A percentile compares a stretch with the other conserved stretches of the same genome.
These are phyloP conservation scores for Udeniomyces megalosporus DNA, from an alignment of 768 basidiomycete species.

Conservation along the genomic window DNA sequence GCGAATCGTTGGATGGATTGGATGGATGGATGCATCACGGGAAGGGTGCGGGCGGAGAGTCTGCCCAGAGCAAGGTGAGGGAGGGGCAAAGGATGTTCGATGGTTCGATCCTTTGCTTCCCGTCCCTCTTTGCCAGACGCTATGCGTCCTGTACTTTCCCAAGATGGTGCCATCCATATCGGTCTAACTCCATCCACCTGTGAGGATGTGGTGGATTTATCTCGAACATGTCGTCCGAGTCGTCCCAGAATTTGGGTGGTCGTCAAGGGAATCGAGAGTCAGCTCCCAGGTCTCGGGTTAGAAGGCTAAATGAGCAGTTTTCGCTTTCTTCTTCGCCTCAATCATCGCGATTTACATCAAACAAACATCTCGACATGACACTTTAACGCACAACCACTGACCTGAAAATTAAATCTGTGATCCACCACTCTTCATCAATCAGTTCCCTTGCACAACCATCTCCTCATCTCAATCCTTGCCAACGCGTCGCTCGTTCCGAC, in stretches of 20 bases:
- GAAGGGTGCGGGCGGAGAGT: background rate
- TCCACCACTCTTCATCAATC: background rate
- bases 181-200: too few species aligned
- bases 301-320: background rate
- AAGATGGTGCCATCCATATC: too few species aligned
- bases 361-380: background rate
- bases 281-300: too few species aligned
- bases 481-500: slow-evolving; percentile 7
- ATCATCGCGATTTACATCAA: background rate
- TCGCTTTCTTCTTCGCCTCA: background rate
- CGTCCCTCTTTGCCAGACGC: too few species aligned
- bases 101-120: too few species aligned
- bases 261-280: too few species aligned
- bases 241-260: too few species aligned
- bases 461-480: slow-evolving; percentile 10
- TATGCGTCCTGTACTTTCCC: too few species aligned
- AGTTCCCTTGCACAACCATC: slow-evolving; percentile 15
- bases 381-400: background rate
- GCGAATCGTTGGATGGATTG: too few species aligned
- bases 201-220: too few species aligned
- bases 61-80: too few species aligned
- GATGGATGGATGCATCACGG: slow-evolving; percentile 7
- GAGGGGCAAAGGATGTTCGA: background rate
- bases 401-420: background rate
- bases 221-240: too few species aligned